Evolutionary conservation across 495 filamentous ascomycete genomes (phyloP).

Genomic region (Aspergillus nanangensis): DNA sequence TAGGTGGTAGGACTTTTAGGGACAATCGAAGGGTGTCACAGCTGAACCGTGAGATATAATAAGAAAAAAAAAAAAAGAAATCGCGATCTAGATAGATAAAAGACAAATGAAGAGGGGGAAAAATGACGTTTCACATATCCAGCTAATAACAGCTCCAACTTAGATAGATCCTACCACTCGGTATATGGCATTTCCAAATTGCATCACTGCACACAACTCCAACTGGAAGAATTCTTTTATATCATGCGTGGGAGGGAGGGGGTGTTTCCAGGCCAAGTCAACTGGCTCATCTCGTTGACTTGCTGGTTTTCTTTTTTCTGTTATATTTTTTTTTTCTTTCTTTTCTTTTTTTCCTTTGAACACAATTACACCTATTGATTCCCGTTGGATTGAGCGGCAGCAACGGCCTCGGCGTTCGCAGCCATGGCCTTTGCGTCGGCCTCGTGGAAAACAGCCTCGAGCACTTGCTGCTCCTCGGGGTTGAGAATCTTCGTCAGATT

Average conservation of each 20-base stretch:
- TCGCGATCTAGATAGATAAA: slow-evolving; percentile 13
- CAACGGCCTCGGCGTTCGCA: slow-evolving; percentile 34
- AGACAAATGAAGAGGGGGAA: slow-evolving; percentile 7
- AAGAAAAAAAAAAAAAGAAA: neutral
- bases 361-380: slow-evolving; percentile 24
- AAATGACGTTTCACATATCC: slow-evolving; percentile 6
- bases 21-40: slow-evolving; percentile 1
- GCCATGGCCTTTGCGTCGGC: slow-evolving; percentile 60
- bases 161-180: no score
- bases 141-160: no score
- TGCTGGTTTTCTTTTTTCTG: slow-evolving; percentile 3
- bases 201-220: no score
- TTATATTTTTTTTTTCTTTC: slow-evolving; percentile 1
- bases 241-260: slow-evolving; percentile 10
- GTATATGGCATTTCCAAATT: neutral
- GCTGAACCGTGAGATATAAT: slow-evolving; percentile 3
- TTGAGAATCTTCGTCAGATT: slow-evolving; percentile 72
- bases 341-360: slow-evolving; percentile 1
- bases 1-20: slow-evolving; percentile 1
- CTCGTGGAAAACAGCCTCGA: slow-evolving; percentile 76
- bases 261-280: slow-evolving; percentile 8
- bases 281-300: slow-evolving; percentile 16
- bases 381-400: slow-evolving; percentile 31
- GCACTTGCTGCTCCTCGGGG: slow-evolving; percentile 73
- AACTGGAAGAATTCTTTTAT: no score